These are phyloP conservation scores for Wickerhamomyces canadensis DNA, from an alignment of 805 yeast species.

Conservation along the genomic window DNA sequence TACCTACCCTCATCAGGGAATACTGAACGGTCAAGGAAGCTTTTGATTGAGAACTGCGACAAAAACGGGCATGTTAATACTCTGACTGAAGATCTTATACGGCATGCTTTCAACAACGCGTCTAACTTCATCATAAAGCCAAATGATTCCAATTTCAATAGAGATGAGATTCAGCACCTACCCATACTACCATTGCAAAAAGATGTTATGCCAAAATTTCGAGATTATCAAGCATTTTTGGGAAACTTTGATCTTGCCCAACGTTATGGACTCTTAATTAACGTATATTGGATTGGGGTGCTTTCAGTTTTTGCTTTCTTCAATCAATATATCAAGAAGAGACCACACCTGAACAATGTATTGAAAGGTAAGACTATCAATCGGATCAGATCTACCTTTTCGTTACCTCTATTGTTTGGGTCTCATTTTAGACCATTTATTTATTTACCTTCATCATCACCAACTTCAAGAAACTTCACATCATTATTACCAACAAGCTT, in stretches of 20 bases:
- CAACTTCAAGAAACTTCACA: conserved; percentile 9
- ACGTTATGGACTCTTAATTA: conserved; percentile 15
- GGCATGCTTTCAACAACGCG: conserved; percentile 8
- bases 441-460: too few relatives aligned
- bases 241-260: conserved; percentile 21
- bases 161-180: conserved; percentile 2
- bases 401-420: conserved; percentile 14
- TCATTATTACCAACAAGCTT: conserved; percentile 18
- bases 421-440: conserved; percentile 19
- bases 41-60: conserved; percentile 5
- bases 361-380: conserved; percentile 12
- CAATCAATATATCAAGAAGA: conserved; percentile 13
- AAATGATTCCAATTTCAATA: conserved; percentile 1
- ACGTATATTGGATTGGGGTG: conserved; percentile 15
- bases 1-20: conserved; percentile 11
- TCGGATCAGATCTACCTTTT: conserved; percentile 11
- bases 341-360: conserved; percentile 9
- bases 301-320: conserved; percentile 16
- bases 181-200: conserved; percentile 13
- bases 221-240: conserved; percentile 22
- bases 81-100: conserved; percentile 8
- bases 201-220: conserved; percentile 7
- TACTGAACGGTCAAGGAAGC: conserved; percentile 5
- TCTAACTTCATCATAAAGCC: conserved; percentile 3
- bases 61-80: conserved; percentile 1